Evolutionary conservation across 2,329 filamentous ascomycete species (phyloP), one percentile per base, ranked within the genome.

Genomic region (Ascosphaera apis): DNA sequence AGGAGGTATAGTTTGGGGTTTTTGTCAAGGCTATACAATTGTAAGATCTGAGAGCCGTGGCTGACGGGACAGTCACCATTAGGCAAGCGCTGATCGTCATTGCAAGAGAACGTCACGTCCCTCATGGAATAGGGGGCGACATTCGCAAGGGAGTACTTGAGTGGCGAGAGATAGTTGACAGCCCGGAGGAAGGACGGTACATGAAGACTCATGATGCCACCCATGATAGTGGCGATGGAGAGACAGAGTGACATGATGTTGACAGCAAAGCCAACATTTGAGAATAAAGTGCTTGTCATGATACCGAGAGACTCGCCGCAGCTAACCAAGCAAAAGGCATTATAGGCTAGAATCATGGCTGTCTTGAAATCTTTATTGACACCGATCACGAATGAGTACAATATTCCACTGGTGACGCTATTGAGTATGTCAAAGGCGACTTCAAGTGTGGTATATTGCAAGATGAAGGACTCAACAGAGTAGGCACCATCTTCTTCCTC

Each of bases 261-360:
- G 39, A 83, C 69, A 0, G 76, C 75, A 49, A 83, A 83, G 2
- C 78, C 78, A 0, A 75, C 77, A 47, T 83, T 76, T 23, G 58
- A 56, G 49, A 82, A 78, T 6, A 83, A 55, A 0, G 76, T 82
- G 55, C 81, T 81, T 60, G 83, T 83, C 56, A 81, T 71, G 47
- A 84, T 82, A 1, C 78, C 77, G 1, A 83, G 48, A 36, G 70
- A 76, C 57, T 83, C 78, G 17, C 78, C 78, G 46, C 75, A 81
- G 37, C 62, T 74, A 12, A 80, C 73, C 37, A 83, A 68, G 43
- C 71, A 76, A 47, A 83, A 81, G 42, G 70, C 72, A 43, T 74
- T 69, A 53, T 76, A 79, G 2, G 69, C 62, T 36, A 66, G 61
- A 31, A 76, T 65, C 44, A 81, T 77, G 51, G 75, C 78, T 50